Base-by-base conservation (phyloP, 176 grass and related monocot species). In the Ananas comosus region DNA sequence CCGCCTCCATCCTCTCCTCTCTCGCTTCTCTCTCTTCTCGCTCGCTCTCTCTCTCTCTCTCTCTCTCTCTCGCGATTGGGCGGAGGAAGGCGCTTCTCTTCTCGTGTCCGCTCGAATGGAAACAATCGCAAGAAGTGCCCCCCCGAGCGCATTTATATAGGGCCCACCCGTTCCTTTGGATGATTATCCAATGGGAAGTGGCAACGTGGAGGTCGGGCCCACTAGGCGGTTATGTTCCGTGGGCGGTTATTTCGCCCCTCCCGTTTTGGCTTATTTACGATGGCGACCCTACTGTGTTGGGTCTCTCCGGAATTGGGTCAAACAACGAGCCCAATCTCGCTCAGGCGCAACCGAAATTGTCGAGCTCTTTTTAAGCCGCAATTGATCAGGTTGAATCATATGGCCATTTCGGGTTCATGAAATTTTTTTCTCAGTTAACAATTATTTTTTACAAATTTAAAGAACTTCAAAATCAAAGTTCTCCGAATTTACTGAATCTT, bases 1-100 rank as follows among this genome's bases (percentile, higher is more conserved):
- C 77, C 14, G 73, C 66, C 9, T 66, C 77, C 65, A 80, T 74
- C 4, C 73, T 52, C 73, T 70, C 69, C 79, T 69, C 72, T 49
- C 29, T 9, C 72, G 22, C 1, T 23, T 51, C 7, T 64, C 48
- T 16, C 28, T 65, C 70, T 70, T 68, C 66, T 51, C 52, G n/a
- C n/a, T n/a, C n/a, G n/a, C 14, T 59, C 52, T 13, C 25, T 48
- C 11, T 64, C 64, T 13, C 25, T 48, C 11, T 64, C 53, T 12
- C 16, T 18, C 16, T 61, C 52, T 13, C 25, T 48, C 11, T 64
- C 64, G 3, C 16, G 9, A 9, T 61, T 61, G 56, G 56, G 56
- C 16, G 56, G 21, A 22, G 56, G 56, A 19, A 61, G 21, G 16
- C 56, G 7, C 17, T 61, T 10, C 17, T 9, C 10, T 19, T 6